Conservation (phyloP, 192 early-diverging fungal genomes). For the Gryganskiella cystojenkinii region DNA sequence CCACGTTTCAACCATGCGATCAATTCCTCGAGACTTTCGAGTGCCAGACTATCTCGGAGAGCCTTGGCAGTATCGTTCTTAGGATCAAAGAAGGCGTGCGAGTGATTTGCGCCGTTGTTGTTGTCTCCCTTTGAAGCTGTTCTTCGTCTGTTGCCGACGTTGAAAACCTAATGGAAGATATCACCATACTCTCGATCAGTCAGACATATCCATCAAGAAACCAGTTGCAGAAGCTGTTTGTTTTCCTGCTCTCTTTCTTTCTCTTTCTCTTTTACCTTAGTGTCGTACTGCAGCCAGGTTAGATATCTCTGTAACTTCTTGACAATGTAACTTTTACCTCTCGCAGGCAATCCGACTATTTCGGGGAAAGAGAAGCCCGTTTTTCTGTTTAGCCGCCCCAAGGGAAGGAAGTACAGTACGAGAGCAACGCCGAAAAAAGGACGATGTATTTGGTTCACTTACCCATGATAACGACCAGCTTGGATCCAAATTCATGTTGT, state of each 20-base stretch:
- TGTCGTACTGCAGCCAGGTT: slow-evolving; percentile 83
- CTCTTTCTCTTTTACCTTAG: slow-evolving; percentile 68
- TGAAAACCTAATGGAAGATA: slow-evolving; percentile 81
- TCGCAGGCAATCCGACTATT: slow-evolving; percentile 90
- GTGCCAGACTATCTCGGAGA: slow-evolving; percentile 86
- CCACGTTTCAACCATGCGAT: slow-evolving; percentile 89
- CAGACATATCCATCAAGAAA: too few species aligned
- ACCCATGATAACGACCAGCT: slow-evolving; percentile 94
- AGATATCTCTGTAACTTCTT: slow-evolving; percentile 95
- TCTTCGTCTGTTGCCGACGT: slow-evolving; percentile 95
- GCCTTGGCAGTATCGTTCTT: slow-evolving; percentile 80
- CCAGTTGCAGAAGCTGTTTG: too few species aligned
- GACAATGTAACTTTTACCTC: slow-evolving; percentile 96
- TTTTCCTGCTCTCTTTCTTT: too few species aligned
- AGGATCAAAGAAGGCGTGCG: slow-evolving; percentile 93
- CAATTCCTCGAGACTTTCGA: slow-evolving; percentile 92
- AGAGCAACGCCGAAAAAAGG: background rate
- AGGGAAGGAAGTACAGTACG: background rate
- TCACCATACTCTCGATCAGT: too few species aligned
- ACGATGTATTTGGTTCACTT: slow-evolving; percentile 12
- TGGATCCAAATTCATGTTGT: slow-evolving; percentile 85
- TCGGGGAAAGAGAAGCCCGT: too few species aligned
- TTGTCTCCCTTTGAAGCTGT: slow-evolving; percentile 63
- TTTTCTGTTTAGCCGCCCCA: too few species aligned
- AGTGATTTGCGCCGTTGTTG: slow-evolving; percentile 65